Evolutionary conservation across 2,329 filamentous ascomycete species (phyloP).

Genomic region (Colletotrichum acutatum): DNA sequence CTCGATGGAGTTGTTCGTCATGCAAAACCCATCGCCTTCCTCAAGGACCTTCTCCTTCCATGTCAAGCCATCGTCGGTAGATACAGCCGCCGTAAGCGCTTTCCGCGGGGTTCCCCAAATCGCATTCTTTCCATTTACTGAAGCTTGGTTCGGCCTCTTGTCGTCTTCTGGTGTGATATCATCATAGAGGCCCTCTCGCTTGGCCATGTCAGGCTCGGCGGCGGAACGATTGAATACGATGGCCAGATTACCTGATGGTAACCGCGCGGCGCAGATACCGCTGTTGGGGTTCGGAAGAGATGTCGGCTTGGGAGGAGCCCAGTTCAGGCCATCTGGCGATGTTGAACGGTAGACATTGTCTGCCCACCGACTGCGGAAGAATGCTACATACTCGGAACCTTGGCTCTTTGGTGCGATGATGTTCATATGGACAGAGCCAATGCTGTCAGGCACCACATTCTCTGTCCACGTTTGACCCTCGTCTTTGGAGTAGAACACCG

Average conservation of each 20-base stretch:
- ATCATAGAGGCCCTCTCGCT: conserved; percentile 54
- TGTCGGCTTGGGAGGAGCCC: conserved; percentile 48
- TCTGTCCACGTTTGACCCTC: conserved; percentile 53
- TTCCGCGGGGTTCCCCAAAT: conserved; percentile 56
- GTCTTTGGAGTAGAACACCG: conserved; percentile 49
- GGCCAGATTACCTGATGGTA: conserved; percentile 48
- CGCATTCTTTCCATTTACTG: conserved; percentile 48
- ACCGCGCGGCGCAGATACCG: conserved; percentile 50
- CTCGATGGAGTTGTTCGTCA: conserved; percentile 55
- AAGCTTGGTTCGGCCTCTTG: conserved; percentile 50
- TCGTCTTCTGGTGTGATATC: conserved; percentile 55
- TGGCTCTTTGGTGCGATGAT: conserved; percentile 44
- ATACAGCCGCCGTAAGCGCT: conserved; percentile 47
- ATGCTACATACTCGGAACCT: conserved; percentile 44
- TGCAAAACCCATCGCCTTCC: conserved; percentile 56
- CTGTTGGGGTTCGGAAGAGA: conserved; percentile 56
- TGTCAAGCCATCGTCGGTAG: conserved; percentile 47
- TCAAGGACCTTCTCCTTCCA: conserved; percentile 53
- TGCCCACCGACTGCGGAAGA: conserved; percentile 57
- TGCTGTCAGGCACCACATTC: conserved; percentile 47
- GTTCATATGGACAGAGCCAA: conserved; percentile 57
- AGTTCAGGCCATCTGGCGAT: conserved; percentile 51
- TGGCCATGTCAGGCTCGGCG: conserved; percentile 44
- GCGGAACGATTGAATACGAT: conserved; percentile 55
- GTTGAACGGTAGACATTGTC: conserved; percentile 54